Base-by-base conservation (phyloP, 1,284 basidiomycete genomes). In the Apiotrichum gamsii region DNA sequence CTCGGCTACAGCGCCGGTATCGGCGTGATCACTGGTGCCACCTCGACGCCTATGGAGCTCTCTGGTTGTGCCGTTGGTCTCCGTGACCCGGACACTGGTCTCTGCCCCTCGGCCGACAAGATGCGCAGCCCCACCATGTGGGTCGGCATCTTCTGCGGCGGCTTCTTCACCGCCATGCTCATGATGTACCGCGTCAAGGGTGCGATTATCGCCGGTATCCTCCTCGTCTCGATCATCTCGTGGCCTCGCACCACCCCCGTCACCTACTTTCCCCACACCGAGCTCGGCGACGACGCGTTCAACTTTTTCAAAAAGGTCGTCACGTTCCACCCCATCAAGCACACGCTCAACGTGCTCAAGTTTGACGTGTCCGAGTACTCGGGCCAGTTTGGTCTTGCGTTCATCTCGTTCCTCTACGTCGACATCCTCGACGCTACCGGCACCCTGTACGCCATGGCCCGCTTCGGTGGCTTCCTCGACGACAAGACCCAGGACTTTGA, bases 401-500 rank as follows among this genome's bases (percentile, higher is more conserved):
- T 54, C 52, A 65, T 70, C 57, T 70, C 73, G 23, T 87, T 91
- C 80, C 81, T 91, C 45, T 93, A 91, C 68, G 87, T 91, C 62
- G 51, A 54, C 45, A 84, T 89, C 56, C 77, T 88, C 62, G 74
- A 79, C 52, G 77, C 75, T 21, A 81, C 77, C 39, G 85, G 87
- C 63, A 90, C 89, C 2, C 74, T 91, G 11, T 90, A 90, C 70
- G 84, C 89, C 35, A 91, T 93, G 89, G 85, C 88, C 42, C 87
- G 86, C 64, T 90, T 90, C 57, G 87, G 89, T n/a, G 86, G 86
- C 19, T 78, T 93, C 11, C 85, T 87, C 47, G 84, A 91, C 66
- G 84, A 83, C 2, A 79, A 85, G 14, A 90, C 88, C 15, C 76
- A 87, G 51, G 89, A 93, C 71, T 93, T 93, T 62, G 89, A 93